Conservation (phyloP, 208 protist species). For the Trichomonas tenax region DNA sequence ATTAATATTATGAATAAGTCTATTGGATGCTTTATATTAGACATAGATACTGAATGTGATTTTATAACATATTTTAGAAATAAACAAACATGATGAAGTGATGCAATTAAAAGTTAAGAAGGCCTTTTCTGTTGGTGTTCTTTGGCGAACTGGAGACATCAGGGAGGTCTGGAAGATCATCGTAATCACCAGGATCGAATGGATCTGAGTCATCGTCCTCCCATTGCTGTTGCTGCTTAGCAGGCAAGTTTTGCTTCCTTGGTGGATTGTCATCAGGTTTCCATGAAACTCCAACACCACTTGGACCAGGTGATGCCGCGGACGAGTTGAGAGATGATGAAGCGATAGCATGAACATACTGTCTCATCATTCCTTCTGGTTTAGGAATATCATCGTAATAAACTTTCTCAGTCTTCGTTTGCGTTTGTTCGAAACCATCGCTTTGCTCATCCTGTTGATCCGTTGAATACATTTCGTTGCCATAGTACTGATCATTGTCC, state of each 20-base stretch:
- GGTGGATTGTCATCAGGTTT: neutral
- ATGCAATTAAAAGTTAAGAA: neutral
- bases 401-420: neutral
- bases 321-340: neutral
- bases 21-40: too few relatives aligned
- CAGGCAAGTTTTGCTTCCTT: neutral
- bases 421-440: neutral
- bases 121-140: neutral
- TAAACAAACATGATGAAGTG: too few relatives aligned
- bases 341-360: neutral
- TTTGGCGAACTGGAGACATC: neutral
- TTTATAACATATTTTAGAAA: too few relatives aligned
- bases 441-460: neutral
- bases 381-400: neutral
- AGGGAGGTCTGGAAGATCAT: neutral
- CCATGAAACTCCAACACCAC: neutral
- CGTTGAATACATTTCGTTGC: neutral
- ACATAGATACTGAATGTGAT: too few relatives aligned
- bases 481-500: neutral
- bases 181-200: neutral
- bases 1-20: too few relatives aligned
- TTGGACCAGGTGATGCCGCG: neutral
- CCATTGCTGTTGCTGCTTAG: neutral
- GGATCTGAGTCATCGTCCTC: neutral
- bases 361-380: neutral